A percentile compares a stretch with the other conserved stretches of the same genome.
These are phyloP conservation scores for Pyrenophora teres DNA, from an alignment of 2,329 filamentous ascomycete species.

Conservation along the genomic window DNA sequence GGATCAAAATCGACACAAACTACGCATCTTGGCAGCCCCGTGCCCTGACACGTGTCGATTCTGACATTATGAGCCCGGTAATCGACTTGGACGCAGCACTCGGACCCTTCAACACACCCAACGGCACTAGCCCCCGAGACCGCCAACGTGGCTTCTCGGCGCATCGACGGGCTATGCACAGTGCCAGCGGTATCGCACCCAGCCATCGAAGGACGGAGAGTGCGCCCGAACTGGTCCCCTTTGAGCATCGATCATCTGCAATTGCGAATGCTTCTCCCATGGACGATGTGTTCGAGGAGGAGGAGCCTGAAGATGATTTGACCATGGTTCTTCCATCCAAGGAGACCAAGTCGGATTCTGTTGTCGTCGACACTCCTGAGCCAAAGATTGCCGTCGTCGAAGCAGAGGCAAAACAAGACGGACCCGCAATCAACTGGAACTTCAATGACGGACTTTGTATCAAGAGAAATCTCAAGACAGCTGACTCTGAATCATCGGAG, in stretches of 20 bases:
- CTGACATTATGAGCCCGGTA: conserved; percentile 74
- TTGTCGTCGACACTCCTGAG: conserved; percentile 41
- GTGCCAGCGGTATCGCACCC: conserved; percentile 74
- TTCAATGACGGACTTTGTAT: conserved; percentile 49
- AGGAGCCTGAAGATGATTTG: conserved; percentile 66
- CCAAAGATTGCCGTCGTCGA: conserved; percentile 55
- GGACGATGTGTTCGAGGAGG: conserved; percentile 86
- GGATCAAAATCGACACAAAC: conserved; percentile 40
- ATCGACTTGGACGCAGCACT: conserved; percentile 94
- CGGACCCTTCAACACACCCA: conserved; percentile 86
- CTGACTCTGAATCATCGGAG: conserved; percentile 19
- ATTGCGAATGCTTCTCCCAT: conserved; percentile 72
- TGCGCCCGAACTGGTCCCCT: conserved; percentile 77
- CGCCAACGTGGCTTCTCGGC: conserved; percentile 44
- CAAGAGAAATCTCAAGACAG: conserved; percentile 25
- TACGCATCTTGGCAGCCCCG: conserved; percentile 47
- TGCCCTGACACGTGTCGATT: conserved; percentile 45
- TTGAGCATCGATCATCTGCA: conserved; percentile 59
- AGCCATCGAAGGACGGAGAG: conserved; percentile 81
- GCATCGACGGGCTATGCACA: conserved; percentile 73
- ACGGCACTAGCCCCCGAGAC: conserved; percentile 67
- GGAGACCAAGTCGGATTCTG: conserved; percentile 13
- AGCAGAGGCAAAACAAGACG: conserved; percentile 46
- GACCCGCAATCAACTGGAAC: conserved; percentile 51
- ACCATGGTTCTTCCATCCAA: conserved; percentile 29